Conservation (phyloP, 148 eudicot species). For the Vaccinium darrowii region DNA sequence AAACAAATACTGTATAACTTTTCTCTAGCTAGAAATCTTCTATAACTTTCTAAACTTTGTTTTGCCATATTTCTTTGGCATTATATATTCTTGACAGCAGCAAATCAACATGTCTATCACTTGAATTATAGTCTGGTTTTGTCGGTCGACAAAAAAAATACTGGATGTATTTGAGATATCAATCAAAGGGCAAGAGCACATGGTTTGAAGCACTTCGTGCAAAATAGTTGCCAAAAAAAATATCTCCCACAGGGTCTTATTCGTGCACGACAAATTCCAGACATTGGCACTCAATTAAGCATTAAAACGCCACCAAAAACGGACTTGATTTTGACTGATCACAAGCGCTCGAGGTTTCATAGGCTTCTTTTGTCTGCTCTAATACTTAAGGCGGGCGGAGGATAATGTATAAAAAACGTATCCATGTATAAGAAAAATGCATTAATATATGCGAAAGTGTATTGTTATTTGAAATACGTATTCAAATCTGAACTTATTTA, state of each 20-base stretch:
- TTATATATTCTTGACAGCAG: not conserved
- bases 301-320: slow-evolving; percentile 3
- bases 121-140: not conserved
- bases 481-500: too few species aligned
- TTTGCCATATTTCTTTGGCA: not conserved
- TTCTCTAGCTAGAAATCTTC: too few species aligned
- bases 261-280: not conserved
- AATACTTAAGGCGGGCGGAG: not conserved
- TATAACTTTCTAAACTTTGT: not conserved
- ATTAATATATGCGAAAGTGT: too few species aligned
- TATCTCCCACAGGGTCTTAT: not conserved
- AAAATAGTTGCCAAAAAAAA: not conserved
- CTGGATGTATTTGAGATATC: not conserved
- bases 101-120: not conserved
- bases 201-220: not conserved
- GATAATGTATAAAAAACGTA: too few species aligned
- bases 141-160: not conserved
- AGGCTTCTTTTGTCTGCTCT: not conserved
- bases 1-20: too few species aligned
- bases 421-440: too few species aligned
- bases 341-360: not conserved
- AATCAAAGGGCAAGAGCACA: not conserved
- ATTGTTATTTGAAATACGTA: too few species aligned
- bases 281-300: not conserved
- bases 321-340: not conserved